Conservation (phyloP, 768 basidiomycete species). For the Mycena capillaripes region DNA sequence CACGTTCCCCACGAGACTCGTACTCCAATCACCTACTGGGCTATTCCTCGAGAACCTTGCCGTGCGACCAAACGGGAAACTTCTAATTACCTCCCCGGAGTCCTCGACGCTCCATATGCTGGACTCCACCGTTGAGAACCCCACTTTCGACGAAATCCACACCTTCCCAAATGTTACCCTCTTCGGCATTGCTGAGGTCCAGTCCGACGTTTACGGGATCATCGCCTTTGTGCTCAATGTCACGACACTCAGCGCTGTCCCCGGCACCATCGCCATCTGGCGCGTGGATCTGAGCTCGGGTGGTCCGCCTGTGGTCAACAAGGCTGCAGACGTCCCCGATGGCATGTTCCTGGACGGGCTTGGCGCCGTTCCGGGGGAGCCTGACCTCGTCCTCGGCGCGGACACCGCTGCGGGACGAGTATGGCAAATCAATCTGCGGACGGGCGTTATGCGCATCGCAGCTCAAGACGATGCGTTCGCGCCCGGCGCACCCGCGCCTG, state of each 20-base stretch:
- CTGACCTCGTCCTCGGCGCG: constrained; percentile 24
- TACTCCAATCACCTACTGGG: constrained; percentile 2
- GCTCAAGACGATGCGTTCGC: constrained; percentile 17
- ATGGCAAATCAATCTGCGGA: constrained; percentile 24
- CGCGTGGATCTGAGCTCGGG: constrained; percentile 19
- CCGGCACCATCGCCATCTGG: constrained; percentile 22
- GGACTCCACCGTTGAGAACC: constrained; percentile 10
- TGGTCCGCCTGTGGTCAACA: constrained; percentile 16
- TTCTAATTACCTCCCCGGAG: constrained; percentile 17
- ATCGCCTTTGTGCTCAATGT: constrained; percentile 10
- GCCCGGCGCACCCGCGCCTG: constrained; percentile 8
- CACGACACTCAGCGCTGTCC: constrained; percentile 10
- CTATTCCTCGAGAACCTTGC: constrained; percentile 22
- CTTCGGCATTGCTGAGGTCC: constrained; percentile 16
- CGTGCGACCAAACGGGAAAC: constrained; percentile 13
- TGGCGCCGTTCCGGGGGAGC: constrained; percentile 14
- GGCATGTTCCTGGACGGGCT: constrained; percentile 18
- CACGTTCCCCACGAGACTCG: constrained; percentile 16
- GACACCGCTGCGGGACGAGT: constrained; percentile 17
- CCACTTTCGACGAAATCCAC: constrained; percentile 18
- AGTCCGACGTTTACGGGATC: constrained; percentile 21
- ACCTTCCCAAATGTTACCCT: constrained; percentile 29
- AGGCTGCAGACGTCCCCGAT: constrained; percentile 18
- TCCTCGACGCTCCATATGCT: constrained; percentile 17
- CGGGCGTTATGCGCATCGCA: constrained; percentile 20